Evolutionary conservation across 495 filamentous ascomycete genomes (phyloP).

Genomic region (Neurospora africana): DNA sequence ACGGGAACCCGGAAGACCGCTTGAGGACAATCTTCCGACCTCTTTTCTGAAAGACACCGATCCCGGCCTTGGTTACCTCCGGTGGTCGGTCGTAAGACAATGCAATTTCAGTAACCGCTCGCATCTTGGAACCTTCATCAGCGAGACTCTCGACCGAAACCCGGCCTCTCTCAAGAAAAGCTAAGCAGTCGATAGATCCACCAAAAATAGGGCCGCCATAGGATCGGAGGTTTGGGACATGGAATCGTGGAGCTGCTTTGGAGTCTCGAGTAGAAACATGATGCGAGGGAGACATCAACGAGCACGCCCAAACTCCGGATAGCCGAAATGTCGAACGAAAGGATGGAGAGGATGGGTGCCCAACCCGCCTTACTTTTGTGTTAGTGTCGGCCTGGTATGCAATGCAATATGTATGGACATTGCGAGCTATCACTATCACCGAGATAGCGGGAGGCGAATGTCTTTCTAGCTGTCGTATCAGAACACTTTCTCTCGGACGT

Average conservation of each 20-base stretch:
- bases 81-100: slow-evolving; percentile 12
- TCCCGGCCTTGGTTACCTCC: slow-evolving; percentile 2
- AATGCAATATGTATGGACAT: neutral
- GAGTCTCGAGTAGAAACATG: neutral
- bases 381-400: neutral
- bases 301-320: neutral
- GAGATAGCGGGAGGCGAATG: neutral
- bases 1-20: too few relatives aligned
- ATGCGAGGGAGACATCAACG: neutral
- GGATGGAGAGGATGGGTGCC: neutral
- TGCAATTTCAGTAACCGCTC: slow-evolving; percentile 26
- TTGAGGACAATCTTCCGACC: neutral
- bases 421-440: neutral
- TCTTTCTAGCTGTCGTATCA: neutral
- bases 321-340: neutral
- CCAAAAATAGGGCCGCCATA: slow-evolving; percentile 5
- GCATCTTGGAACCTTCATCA: neutral
- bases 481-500: neutral
- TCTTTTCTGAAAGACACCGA: slow-evolving; percentile 1
- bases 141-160: neutral
- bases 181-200: neutral
- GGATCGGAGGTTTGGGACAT: neutral
- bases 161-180: neutral
- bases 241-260: neutral
- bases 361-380: neutral